Evolutionary conservation across 2,329 filamentous ascomycete species (phyloP), one percentile per base, ranked within the genome.

Genomic region (Aureobasidium sp.): DNA sequence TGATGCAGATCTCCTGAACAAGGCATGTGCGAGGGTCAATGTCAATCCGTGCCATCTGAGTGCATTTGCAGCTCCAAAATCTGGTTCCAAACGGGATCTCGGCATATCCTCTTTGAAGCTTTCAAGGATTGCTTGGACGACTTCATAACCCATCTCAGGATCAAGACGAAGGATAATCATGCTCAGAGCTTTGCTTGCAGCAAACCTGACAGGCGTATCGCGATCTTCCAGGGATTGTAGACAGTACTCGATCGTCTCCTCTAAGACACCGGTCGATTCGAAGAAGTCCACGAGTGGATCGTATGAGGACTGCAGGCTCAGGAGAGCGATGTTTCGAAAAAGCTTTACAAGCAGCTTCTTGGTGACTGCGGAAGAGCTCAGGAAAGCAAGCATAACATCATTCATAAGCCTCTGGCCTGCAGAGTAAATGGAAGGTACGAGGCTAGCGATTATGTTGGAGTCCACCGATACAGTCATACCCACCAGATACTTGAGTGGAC

Each of bases 11-110:
- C 86, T 82, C 48, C 89, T 83, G 69, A 95, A 96, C 1, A 97
- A 75, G 1, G 95, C 73, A 67, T 97, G 89, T 0, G 88, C 84
- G 3, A 98, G 74, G 0, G 93, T 93, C 39, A 98, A 76, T 62
- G 90, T 90, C 32, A 96, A 70, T 0, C 93, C 93, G 67, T 98
- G 93, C 93, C 93, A 98, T 68, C 85, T 83, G 22, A 91, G 75
- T 14, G 88, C 79, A 66, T 94, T 84, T 12, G 94, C 89, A 7
- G 84, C 83, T 37, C 82, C 83, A 30, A 95, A 72, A 64, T 93
- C 82, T 35, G 79, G 42, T 6, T 39, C 49, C 2, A 35, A 74
- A 35, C 70, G 69, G 2, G 65, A 63, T 32, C 73, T 74, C 59
- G 80, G 75, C 68, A 88, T 69, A 54, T 83, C 81, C 59, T 84